Evolutionary conservation across 1,139 yeast species (phyloP), one percentile per base, ranked within the genome.

Genomic region (Kodamaea fungicola): DNA sequence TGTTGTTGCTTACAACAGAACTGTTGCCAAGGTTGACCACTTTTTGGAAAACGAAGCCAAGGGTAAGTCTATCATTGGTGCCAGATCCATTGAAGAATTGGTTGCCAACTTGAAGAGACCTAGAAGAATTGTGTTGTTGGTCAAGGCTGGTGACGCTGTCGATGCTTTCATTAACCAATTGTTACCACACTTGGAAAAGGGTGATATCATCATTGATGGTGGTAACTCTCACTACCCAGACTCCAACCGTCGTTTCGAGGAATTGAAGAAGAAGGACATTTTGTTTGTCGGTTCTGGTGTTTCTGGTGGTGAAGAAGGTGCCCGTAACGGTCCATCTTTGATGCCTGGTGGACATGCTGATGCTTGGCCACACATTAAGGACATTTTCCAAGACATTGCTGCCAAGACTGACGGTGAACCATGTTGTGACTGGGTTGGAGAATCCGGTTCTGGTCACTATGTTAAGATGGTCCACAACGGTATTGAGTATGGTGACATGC

Each of bases 261-360:
- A 88, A 60, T 80, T 92, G 65, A 82, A 86, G 68, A 71, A 69
- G 46, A 82, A 90, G 77, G 97, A 96, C 35, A 82, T 90, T 61
- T 74, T 82, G 51, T 92, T 89, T 57, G 98, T 92, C 50, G 98
- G 98, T 58, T 88, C 96, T 47, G 98, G 98, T 84, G 98, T 92
- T 49, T 92, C 97, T 55, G 98, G 98, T 72, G 98, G 98, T 76
- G 98, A 92, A 74, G 98, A 92, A 69, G 98, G 98, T 79, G 98
- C 98, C 57, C 88, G 98, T 75, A 79, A 86, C 68, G 98, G 98
- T 62, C 98, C 98, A 47, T 90, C 97, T 49, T 79, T 92, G 71
- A 92, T 92, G 98, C 98, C 98, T 54, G 98, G 98, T 82, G 98
- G 98, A 63, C 86, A 89, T 64, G 78, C 75, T 53, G 97, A 86